Conservation (phyloP, 1,139 yeast genomes). For the Barnettozyma hawaiiensis region DNA sequence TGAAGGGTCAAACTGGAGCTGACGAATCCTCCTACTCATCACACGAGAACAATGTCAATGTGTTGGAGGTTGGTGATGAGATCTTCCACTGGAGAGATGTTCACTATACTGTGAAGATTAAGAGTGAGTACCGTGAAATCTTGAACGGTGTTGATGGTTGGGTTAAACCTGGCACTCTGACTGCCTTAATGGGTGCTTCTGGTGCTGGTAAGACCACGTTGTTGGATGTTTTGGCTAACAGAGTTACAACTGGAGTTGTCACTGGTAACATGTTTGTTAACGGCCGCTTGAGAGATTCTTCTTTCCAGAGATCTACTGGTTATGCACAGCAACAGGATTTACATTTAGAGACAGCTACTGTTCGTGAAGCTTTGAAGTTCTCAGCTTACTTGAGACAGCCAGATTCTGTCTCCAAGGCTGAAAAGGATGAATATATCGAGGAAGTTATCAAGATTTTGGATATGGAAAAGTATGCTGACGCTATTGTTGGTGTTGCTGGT, state of each 20-base stretch:
- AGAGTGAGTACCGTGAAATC: conserved; percentile 55
- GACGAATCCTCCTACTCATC: conserved; percentile 5
- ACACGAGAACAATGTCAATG: conserved; percentile 21
- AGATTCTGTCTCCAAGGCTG: conserved; percentile 42
- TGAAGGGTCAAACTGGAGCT: background rate
- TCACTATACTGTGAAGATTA: conserved; percentile 67
- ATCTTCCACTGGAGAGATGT: conserved; percentile 80
- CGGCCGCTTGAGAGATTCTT: conserved; percentile 59
- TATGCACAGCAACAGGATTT: conserved; percentile 82
- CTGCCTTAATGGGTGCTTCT: conserved; percentile 83
- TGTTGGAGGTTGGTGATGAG: conserved; percentile 31
- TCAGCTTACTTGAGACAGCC: conserved; percentile 77
- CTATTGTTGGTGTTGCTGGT: conserved; percentile 80
- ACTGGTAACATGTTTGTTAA: conserved; percentile 73
- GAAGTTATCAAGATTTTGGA: conserved; percentile 63
- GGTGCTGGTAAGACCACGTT: conserved; percentile 87
- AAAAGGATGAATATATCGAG: conserved; percentile 68
- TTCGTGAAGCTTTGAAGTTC: conserved; percentile 70
- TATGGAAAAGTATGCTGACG: conserved; percentile 72
- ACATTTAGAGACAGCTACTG: conserved; percentile 67
- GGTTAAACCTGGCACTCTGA: conserved; percentile 76
- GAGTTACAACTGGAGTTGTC: conserved; percentile 75
- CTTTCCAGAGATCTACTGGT: conserved; percentile 79
- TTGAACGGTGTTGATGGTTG: conserved; percentile 73
- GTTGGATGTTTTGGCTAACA: conserved; percentile 68